These are phyloP conservation scores for Daldinia caldariorum DNA, from an alignment of 495 filamentous ascomycete species.

Conservation along the genomic window DNA sequence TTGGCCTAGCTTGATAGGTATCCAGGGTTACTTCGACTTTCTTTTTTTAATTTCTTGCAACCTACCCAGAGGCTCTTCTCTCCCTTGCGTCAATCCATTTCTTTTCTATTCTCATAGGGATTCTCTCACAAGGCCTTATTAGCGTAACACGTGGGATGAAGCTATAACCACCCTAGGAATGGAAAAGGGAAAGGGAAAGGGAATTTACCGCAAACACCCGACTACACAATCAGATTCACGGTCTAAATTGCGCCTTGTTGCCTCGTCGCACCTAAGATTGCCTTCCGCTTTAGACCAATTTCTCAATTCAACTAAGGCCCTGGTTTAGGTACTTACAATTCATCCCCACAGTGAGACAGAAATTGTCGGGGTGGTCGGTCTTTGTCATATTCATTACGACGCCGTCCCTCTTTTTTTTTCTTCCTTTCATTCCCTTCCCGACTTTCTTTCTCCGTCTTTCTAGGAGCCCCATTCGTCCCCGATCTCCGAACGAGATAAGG, in stretches of 20 bases:
- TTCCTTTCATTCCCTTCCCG: not conserved
- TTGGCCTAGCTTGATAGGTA: conserved; percentile 14
- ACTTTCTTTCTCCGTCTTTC: not conserved
- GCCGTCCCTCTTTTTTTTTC: conserved; percentile 12
- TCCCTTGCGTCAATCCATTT: conserved; percentile 34
- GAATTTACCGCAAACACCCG: not conserved
- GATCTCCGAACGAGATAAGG: conserved; percentile 19
- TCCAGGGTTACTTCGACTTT: conserved; percentile 18
- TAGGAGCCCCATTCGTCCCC: not conserved
- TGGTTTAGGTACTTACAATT: conserved; percentile 13
- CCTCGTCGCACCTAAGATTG: conserved; percentile 12
- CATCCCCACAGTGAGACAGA: conserved; percentile 11
- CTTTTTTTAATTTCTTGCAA: conserved; percentile 4
- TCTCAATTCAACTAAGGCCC: conserved; percentile 7
- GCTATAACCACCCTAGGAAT: conserved; percentile 13
- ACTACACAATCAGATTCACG: conserved; percentile 11
- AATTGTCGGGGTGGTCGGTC: conserved; percentile 10
- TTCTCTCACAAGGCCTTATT: conserved; percentile 8
- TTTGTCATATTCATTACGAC: conserved; percentile 15
- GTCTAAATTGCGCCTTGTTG: conserved; percentile 23
- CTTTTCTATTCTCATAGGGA: conserved; percentile 12
- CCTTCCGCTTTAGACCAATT: conserved; percentile 16
- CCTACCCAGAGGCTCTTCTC: conserved; percentile 11
- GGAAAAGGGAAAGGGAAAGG: too few species aligned
- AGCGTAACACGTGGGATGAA: conserved; percentile 36